Evolutionary conservation across 2,329 filamentous ascomycete genomes (phyloP).

Genomic region (Aspergillus sp.): DNA sequence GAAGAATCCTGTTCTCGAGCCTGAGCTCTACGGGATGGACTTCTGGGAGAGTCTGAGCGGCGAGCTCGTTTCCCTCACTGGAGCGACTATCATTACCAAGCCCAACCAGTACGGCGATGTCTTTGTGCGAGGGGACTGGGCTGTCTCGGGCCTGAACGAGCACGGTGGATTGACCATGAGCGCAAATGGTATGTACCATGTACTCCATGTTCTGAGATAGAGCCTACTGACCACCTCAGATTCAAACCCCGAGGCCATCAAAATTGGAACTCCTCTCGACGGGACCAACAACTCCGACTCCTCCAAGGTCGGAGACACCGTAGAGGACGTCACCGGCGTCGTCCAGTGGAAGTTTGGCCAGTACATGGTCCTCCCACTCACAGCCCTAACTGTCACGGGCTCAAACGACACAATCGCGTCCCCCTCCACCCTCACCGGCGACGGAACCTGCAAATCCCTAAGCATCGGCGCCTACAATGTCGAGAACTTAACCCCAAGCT

Average conservation of each 20-base stretch:
- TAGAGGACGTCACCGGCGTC: constrained; percentile 68
- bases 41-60: constrained; percentile 72
- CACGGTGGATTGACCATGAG: constrained; percentile 66
- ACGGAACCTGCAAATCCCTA: constrained; percentile 58
- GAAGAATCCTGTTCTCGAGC: constrained; percentile 62
- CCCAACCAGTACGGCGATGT: constrained; percentile 67
- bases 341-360: constrained; percentile 66
- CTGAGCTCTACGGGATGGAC: constrained; percentile 64
- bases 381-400: constrained; percentile 51
- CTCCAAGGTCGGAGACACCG: constrained; percentile 63
- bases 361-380: constrained; percentile 67
- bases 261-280: constrained; percentile 65
- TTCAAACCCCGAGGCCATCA: constrained; percentile 68
- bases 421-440: constrained; percentile 50
- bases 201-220: neutral
- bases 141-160: constrained; percentile 60
- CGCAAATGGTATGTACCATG: constrained; percentile 49
- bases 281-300: constrained; percentile 60
- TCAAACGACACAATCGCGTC: constrained; percentile 50
- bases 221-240: constrained; percentile 39
- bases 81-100: constrained; percentile 57
- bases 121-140: constrained; percentile 68
- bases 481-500: constrained; percentile 63
- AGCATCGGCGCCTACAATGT: constrained; percentile 70
- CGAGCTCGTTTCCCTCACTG: constrained; percentile 65